Evolutionary conservation across 176 grass and related monocot species (phyloP).

Genomic region (Echinochloa phyllopogon): DNA sequence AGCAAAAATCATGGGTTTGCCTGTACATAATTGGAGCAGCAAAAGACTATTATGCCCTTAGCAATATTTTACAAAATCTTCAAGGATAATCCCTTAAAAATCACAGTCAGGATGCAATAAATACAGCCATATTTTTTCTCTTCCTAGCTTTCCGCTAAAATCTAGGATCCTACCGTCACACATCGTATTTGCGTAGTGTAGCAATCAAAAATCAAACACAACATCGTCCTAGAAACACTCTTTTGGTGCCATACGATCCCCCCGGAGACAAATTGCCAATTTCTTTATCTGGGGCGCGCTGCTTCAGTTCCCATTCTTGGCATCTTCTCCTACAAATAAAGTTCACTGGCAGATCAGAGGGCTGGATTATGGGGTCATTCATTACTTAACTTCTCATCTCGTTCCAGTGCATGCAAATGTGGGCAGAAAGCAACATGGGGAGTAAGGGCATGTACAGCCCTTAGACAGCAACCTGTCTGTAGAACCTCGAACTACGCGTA

Average conservation of each 20-base stretch:
- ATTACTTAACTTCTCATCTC: conserved; percentile 51
- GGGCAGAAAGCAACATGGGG: conserved; percentile 58
- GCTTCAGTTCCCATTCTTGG: conserved; percentile 48
- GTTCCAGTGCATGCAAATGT: conserved; percentile 47
- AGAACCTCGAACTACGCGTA: no score
- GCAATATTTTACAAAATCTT: neutral
- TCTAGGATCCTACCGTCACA: neutral
- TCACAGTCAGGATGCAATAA: neutral
- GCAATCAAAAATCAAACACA: neutral
- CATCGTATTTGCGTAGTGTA: neutral
- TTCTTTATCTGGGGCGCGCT: conserved; percentile 37
- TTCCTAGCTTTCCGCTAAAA: neutral
- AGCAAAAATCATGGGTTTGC: no score
- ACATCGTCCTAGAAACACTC: neutral
- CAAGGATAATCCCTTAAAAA: neutral
- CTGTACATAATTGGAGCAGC: neutral
- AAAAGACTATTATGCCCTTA: neutral
- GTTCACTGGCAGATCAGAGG: neutral
- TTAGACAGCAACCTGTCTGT: no score
- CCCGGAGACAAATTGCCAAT: conserved; percentile 1
- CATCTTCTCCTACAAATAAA: conserved; percentile 44
- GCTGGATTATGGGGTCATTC: conserved; percentile 59
- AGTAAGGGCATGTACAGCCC: no score
- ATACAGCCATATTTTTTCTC: neutral
- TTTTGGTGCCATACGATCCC: neutral